These are phyloP conservation scores for Penicillium parvum DNA, from an alignment of 495 filamentous ascomycete genomes.

Conservation along the genomic window DNA sequence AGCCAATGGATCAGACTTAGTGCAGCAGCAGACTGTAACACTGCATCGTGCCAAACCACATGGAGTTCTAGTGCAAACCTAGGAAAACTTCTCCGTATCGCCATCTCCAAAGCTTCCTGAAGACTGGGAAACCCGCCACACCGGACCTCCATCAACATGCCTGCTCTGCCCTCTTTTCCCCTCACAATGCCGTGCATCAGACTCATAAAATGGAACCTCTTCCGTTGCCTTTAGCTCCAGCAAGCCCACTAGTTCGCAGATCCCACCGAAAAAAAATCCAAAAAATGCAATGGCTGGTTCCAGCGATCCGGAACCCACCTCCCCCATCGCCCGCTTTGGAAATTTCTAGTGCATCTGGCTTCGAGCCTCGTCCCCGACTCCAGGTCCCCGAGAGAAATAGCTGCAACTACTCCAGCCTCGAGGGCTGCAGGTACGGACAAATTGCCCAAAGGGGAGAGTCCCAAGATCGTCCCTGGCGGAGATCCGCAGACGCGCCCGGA, in stretches of 20 bases:
- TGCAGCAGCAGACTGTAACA: not conserved
- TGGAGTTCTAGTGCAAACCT: constrained; percentile 12
- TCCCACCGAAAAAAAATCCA: too few species aligned
- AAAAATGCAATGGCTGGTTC: too few species aligned
- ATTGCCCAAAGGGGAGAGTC: constrained; percentile 21
- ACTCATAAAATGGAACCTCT: too few species aligned
- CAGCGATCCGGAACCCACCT: too few species aligned
- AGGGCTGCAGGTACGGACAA: constrained; percentile 21
- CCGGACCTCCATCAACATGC: constrained; percentile 3
- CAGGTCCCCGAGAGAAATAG: too few species aligned
- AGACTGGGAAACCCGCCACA: constrained; percentile 12
- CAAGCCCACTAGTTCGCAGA: too few species aligned
- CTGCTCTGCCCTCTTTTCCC: too few species aligned
- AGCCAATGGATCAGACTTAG: constrained; percentile 16
- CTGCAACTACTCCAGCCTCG: constrained; percentile 12
- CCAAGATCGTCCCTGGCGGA: constrained; percentile 19
- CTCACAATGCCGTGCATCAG: constrained; percentile 10
- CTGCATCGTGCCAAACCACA: constrained; percentile 3
- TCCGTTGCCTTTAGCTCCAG: too few species aligned
- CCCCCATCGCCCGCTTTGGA: too few species aligned
- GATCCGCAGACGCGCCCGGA: constrained; percentile 8
- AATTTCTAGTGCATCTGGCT: too few species aligned
- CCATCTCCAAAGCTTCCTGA: constrained; percentile 14
- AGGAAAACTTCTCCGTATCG: constrained; percentile 16
- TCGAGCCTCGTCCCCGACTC: too few species aligned